Conservation (phyloP, 108 stramenopile species). For the Discostella stelligeroides region DNA sequence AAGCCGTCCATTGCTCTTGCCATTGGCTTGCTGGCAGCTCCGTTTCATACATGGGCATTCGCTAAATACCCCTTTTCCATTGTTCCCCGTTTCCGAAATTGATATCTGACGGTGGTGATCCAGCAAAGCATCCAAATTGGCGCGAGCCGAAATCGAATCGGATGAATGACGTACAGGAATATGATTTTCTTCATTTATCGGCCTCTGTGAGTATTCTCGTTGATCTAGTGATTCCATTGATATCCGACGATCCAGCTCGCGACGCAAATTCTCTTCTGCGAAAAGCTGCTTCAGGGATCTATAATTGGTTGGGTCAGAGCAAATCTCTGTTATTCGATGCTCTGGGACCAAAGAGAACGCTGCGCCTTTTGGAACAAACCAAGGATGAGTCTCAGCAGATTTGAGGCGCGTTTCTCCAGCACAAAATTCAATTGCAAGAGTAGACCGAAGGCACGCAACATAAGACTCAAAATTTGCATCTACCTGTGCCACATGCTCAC, state of each 20-base stretch:
- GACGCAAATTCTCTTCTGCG: conserved; percentile 27
- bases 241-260: conserved; percentile 13
- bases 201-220: not conserved
- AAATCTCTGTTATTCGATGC: conserved; percentile 35
- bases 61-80: not conserved
- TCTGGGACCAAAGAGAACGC: conserved; percentile 41
- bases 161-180: not conserved
- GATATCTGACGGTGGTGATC: conserved; percentile 22
- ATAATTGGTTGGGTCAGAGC: conserved; percentile 21
- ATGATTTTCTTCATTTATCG: conserved; percentile 3
- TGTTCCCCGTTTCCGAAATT: not conserved
- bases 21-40: conserved; percentile 16
- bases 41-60: conserved; percentile 18
- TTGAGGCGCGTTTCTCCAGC: conserved; percentile 25
- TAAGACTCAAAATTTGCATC: conserved; percentile 16
- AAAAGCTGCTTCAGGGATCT: conserved; percentile 29
- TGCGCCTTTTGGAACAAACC: conserved; percentile 25
- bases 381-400: conserved; percentile 7
- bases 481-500: not conserved
- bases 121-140: conserved; percentile 15
- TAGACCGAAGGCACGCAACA: conserved; percentile 77
- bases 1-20: not conserved
- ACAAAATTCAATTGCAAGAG: conserved; percentile 56
- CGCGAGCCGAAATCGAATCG: not conserved
- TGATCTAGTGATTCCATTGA: not conserved